Evolutionary conservation across 139 green algal species (phyloP).

Genomic region (Yamagishiella unicocca): DNA sequence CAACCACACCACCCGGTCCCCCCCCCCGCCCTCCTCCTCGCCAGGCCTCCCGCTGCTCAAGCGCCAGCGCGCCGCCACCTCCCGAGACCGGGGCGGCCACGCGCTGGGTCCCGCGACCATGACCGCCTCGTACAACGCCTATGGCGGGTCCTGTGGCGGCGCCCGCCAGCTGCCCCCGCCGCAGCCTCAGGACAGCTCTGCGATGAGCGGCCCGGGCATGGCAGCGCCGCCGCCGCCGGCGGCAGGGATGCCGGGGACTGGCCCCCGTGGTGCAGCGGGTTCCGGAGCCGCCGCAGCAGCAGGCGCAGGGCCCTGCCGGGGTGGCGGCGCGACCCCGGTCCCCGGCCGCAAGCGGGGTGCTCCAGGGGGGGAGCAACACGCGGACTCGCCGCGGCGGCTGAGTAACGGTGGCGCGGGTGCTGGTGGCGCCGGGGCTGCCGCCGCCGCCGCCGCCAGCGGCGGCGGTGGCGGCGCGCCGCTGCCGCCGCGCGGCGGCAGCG

Average conservation of each 20-base stretch:
- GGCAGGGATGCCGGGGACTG: background rate
- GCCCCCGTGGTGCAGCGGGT: background rate
- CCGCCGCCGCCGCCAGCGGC: background rate
- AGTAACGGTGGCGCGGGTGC: background rate
- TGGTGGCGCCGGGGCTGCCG: background rate
- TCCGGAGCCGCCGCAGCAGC: background rate
- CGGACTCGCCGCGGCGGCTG: slow-evolving; percentile 9
- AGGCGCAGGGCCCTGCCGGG: background rate
- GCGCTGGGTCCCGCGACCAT: background rate
- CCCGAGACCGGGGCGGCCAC: slow-evolving; percentile 25
- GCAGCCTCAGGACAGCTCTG: slow-evolving; percentile 21
- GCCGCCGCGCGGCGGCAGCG: too few species aligned
- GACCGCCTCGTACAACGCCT: slow-evolving; percentile 36
- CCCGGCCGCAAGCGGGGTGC: slow-evolving; percentile 14
- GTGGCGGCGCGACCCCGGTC: background rate
- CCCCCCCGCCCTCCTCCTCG: background rate
- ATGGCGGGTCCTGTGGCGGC: background rate
- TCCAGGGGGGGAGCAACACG: background rate
- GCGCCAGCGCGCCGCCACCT: slow-evolving; percentile 26
- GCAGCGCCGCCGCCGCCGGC: background rate
- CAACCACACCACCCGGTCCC: background rate
- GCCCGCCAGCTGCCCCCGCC: background rate
- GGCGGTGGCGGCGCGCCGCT: background rate
- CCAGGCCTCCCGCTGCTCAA: slow-evolving; percentile 44
- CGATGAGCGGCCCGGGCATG: background rate